Evolutionary conservation across 1,139 yeast genomes (phyloP).

Genomic region (Pichia sp.): DNA sequence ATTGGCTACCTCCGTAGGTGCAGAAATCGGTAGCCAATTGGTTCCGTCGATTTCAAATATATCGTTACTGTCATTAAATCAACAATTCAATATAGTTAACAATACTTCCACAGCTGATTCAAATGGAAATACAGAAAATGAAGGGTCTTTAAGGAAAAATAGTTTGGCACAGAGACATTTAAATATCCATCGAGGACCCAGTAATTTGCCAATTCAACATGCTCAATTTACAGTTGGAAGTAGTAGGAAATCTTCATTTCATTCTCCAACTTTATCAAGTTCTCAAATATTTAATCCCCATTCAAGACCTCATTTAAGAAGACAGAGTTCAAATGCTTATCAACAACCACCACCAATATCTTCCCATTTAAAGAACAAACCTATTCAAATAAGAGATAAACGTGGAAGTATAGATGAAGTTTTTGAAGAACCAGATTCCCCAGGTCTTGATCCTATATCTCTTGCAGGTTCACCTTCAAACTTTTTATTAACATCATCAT

Average conservation of each 20-base stretch:
- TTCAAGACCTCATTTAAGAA: constrained; percentile 9
- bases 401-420: constrained; percentile 1
- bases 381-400: constrained; percentile 6
- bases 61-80: constrained; percentile 43
- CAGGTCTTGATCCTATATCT: constrained; percentile 37
- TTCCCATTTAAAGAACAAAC: constrained; percentile 6
- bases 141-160: neutral
- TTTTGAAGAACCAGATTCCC: constrained; percentile 15
- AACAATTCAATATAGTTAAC: constrained; percentile 1
- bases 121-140: neutral
- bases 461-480: constrained; percentile 52
- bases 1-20: constrained; percentile 50
- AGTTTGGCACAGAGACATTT: constrained; percentile 4
- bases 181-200: constrained; percentile 5
- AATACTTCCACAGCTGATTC: neutral
- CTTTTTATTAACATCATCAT: constrained; percentile 46
- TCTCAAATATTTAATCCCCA: constrained; percentile 6
- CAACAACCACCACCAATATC: constrained; percentile 10
- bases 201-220: constrained; percentile 5
- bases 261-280: constrained; percentile 15
- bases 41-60: constrained; percentile 53
- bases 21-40: constrained; percentile 42
- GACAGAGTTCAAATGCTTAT: constrained; percentile 12
- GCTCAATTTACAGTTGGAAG: constrained; percentile 9
- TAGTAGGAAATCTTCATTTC: constrained; percentile 16